Conservation (phyloP, 2,329 filamentous ascomycete genomes). For the Microdochium nivale region DNA sequence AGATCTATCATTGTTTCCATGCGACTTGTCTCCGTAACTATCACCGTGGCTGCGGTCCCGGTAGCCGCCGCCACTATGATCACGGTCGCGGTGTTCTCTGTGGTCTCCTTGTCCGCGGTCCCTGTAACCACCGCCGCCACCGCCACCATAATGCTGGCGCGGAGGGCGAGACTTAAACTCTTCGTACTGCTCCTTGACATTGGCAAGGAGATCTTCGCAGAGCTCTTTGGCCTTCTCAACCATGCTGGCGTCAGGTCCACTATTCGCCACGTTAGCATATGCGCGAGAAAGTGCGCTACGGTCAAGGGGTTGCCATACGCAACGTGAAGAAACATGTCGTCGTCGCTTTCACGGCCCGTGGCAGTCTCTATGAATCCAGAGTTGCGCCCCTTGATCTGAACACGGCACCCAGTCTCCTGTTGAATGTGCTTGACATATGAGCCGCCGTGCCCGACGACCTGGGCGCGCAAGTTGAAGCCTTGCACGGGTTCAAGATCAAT, state of each 20-base stretch:
- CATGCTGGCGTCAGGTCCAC: slow-evolving; percentile 78
- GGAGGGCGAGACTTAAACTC: slow-evolving; percentile 79
- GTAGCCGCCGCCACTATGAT: slow-evolving; percentile 27
- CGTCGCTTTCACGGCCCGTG: slow-evolving; percentile 85
- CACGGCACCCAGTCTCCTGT: slow-evolving; percentile 86
- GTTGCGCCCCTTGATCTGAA: slow-evolving; percentile 95
- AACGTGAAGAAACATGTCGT: slow-evolving; percentile 94
- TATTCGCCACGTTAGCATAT: slow-evolving; percentile 31
- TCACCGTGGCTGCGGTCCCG: slow-evolving; percentile 27
- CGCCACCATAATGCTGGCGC: slow-evolving; percentile 47
- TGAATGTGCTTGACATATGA: slow-evolving; percentile 98
- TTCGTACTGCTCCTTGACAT: slow-evolving; percentile 85
- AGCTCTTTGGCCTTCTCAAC: slow-evolving; percentile 82
- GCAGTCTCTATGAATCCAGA: slow-evolving; percentile 88
- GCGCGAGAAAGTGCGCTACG: background rate
- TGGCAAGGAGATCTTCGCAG: slow-evolving; percentile 77
- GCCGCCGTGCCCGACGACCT: slow-evolving; percentile 90
- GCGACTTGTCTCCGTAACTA: slow-evolving; percentile 23
- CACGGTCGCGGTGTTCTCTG: slow-evolving; percentile 8
- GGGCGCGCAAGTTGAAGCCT: slow-evolving; percentile 91
- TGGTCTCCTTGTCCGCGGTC: slow-evolving; percentile 15
- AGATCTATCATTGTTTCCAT: slow-evolving; percentile 24
- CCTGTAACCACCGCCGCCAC: slow-evolving; percentile 32
- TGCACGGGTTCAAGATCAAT: slow-evolving; percentile 85
- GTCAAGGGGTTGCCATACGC: slow-evolving; percentile 50